These are phyloP conservation scores for Alisma plantagoaquatica DNA, from an alignment of 106 monocot species.

Conservation along the genomic window DNA sequence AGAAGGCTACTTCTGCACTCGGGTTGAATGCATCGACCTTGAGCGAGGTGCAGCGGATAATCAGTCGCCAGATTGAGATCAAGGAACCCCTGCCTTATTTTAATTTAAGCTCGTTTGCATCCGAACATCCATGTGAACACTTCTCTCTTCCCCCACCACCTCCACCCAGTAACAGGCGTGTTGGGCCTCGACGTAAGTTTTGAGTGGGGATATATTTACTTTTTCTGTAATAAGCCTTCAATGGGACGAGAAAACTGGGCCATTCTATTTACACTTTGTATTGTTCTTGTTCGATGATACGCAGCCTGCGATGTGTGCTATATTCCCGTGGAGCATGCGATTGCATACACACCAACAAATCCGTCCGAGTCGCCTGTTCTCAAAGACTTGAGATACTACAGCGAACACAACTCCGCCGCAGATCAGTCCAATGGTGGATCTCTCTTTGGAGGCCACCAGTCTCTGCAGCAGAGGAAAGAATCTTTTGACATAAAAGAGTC, in stretches of 20 bases:
- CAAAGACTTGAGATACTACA: constrained; percentile 43
- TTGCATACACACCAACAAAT: constrained; percentile 44
- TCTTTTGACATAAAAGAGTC: constrained; percentile 56
- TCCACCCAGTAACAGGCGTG: constrained; percentile 30
- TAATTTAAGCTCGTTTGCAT: constrained; percentile 10
- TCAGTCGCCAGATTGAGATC: not conserved
- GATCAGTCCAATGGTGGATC: constrained; percentile 41
- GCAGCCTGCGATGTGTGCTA: constrained; percentile 90
- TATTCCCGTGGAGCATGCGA: constrained; percentile 62
- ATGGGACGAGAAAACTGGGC: not conserved
- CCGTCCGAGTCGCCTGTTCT: constrained; percentile 67
- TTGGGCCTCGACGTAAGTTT: constrained; percentile 64
- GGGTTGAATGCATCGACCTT: not conserved
- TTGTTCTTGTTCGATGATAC: constrained; percentile 5
- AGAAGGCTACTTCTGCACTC: constrained; percentile 6
- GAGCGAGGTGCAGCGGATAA: no score
- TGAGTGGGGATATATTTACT: no score
- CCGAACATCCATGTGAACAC: constrained; percentile 44
- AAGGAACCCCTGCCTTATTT: constrained; percentile 3
- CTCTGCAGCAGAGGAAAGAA: constrained; percentile 45
- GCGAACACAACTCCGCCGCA: constrained; percentile 26
- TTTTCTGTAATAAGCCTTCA: no score
- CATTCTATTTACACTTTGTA: not conserved
- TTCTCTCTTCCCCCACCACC: constrained; percentile 26
- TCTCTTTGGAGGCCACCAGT: constrained; percentile 55